phyloP scores from a whole-genome alignment of 164 flowering plant genomes.

The Stephania cephalantha region DNA sequence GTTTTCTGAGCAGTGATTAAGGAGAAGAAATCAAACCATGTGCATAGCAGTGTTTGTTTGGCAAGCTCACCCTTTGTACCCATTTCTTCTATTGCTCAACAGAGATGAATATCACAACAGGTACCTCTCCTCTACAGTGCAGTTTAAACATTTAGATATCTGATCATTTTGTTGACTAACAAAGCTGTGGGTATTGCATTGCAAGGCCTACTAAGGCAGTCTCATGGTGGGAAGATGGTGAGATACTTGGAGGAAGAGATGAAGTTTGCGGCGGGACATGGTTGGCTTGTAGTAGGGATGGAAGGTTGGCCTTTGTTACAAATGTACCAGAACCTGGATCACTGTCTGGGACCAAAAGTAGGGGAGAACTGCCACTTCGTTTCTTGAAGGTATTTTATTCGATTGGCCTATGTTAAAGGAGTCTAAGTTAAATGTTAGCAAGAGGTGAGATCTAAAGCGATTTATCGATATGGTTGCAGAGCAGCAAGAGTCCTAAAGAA shows the following conservation, averaged over 20 bases:
- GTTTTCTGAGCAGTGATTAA: not conserved
- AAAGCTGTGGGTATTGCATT: not conserved
- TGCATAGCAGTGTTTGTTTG: constrained; percentile 70
- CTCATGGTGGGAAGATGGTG: constrained; percentile 67
- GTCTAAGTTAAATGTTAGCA: too few relatives aligned
- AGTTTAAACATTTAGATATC: not conserved
- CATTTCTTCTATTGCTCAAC: constrained; percentile 61
- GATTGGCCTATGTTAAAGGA: too few relatives aligned
- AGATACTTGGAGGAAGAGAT: constrained; percentile 80
- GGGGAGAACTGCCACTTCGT: constrained; percentile 70
- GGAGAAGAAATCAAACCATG: constrained; percentile 28
- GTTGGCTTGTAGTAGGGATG: constrained; percentile 60
- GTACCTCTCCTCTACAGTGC: constrained; percentile 19
- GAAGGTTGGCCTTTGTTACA: constrained; percentile 68
- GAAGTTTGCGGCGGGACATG: constrained; percentile 81
- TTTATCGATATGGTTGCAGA: constrained; percentile 24
- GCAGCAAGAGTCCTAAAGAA: constrained; percentile 43
- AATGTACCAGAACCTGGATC: constrained; percentile 47
- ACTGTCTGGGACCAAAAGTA: constrained; percentile 38
- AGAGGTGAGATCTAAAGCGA: too few relatives aligned
- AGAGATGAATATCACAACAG: constrained; percentile 70
- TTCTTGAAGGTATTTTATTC: constrained; percentile 53
- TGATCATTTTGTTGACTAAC: not conserved
- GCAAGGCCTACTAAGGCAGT: constrained; percentile 53
- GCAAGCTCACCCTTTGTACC: constrained; percentile 64